Evolutionary conservation across 2,329 filamentous ascomycete genomes (phyloP).

Genomic region (Fusarium cicatricum): DNA sequence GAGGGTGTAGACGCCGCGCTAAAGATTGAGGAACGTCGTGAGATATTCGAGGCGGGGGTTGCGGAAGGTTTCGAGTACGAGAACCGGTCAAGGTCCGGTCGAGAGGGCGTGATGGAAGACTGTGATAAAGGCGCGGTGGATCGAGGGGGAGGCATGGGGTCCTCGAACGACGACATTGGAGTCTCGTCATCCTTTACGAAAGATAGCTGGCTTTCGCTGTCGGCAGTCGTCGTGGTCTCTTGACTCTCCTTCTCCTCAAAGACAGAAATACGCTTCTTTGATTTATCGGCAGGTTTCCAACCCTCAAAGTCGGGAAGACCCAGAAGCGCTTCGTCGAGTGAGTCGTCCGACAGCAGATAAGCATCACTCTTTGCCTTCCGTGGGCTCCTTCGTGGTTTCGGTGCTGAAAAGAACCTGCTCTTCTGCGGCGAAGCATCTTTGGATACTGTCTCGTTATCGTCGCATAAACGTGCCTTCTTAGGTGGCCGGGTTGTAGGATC

Average conservation of each 20-base stretch:
- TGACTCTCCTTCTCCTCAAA: constrained; percentile 54
- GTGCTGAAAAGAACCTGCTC: constrained; percentile 63
- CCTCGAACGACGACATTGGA: constrained; percentile 35
- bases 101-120: constrained; percentile 43
- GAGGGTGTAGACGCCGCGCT: constrained; percentile 50
- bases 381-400: constrained; percentile 40
- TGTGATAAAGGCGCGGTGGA: constrained; percentile 30
- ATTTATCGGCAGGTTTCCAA: constrained; percentile 53
- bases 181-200: constrained; percentile 31
- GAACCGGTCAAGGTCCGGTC: constrained; percentile 47
- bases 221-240: constrained; percentile 27
- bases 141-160: constrained; percentile 44
- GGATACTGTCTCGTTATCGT: constrained; percentile 53
- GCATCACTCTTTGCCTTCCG: constrained; percentile 49
- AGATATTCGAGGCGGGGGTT: constrained; percentile 49
- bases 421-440: constrained; percentile 50
- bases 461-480: constrained; percentile 66
- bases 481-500: constrained; percentile 52
- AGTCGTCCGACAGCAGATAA: constrained; percentile 64
- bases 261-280: constrained; percentile 51
- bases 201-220: constrained; percentile 37
- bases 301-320: constrained; percentile 61
- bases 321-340: constrained; percentile 62
- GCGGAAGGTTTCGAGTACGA: constrained; percentile 41
- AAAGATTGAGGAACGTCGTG: constrained; percentile 49